Conservation (phyloP, 768 basidiomycete species). For the Butyriboletus loyo region DNA sequence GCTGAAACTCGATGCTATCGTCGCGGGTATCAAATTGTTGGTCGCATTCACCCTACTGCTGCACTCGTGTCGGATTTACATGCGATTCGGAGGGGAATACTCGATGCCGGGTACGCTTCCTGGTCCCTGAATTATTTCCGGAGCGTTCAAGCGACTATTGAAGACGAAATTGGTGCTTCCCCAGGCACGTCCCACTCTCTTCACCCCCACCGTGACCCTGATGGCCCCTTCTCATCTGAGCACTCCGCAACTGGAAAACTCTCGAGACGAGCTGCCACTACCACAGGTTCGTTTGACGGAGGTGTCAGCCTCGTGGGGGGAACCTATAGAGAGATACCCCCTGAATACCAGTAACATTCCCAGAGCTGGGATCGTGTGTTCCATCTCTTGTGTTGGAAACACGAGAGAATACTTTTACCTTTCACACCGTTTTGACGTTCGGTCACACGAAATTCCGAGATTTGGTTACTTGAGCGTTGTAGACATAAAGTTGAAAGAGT, state of each 20-base stretch:
- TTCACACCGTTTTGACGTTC: too few relatives aligned
- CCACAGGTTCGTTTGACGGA: not conserved
- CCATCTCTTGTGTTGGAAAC: too few relatives aligned
- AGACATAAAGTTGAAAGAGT: too few relatives aligned
- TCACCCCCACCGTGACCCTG: not conserved
- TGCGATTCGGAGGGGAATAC: not conserved
- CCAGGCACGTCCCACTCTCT: not conserved
- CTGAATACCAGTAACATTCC: conserved; percentile 1
- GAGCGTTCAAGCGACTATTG: not conserved
- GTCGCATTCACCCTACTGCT: not conserved
- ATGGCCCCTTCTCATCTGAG: not conserved
- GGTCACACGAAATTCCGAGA: too few relatives aligned
- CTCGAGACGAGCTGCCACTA: not conserved
- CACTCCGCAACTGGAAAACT: not conserved
- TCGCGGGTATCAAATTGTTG: not conserved
- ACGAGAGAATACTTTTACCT: too few relatives aligned
- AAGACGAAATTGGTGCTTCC: not conserved
- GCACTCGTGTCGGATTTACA: not conserved
- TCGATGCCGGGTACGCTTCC: not conserved
- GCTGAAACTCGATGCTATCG: too few relatives aligned
- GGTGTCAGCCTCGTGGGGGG: conserved; percentile 1
- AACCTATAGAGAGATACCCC: not conserved
- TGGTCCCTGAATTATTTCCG: not conserved
- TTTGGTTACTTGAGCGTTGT: too few relatives aligned
- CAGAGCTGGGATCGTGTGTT: not conserved